A percentile compares a stretch with the other conserved stretches of the same genome.
These are phyloP conservation scores for Globisporangium spinosum DNA, from an alignment of 352 stramenopile species.

Conservation along the genomic window DNA sequence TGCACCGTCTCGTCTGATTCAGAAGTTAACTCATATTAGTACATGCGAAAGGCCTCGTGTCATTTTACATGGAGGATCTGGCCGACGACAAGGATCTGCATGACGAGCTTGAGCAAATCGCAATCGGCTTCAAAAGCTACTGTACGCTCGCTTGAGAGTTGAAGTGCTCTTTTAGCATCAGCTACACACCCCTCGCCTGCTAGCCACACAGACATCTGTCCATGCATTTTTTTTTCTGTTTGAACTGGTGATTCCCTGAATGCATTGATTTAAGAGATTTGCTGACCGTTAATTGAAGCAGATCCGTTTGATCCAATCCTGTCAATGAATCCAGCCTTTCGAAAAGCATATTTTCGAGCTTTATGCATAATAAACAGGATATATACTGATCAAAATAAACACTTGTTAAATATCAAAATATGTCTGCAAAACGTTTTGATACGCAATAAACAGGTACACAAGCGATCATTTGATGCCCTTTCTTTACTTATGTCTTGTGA, in stretches of 20 bases:
- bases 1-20: not conserved
- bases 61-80: not conserved
- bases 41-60: not conserved
- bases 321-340: not conserved
- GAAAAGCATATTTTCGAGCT: not conserved
- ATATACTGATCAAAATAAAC: not conserved
- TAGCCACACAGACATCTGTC: not conserved
- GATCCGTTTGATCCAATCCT: not conserved
- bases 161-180: not conserved
- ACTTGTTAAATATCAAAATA: not conserved
- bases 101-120: not conserved
- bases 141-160: not conserved
- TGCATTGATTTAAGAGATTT: not conserved
- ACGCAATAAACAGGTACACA: too few relatives aligned
- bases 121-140: not conserved
- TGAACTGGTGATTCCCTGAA: not conserved
- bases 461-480: not conserved
- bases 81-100: not conserved
- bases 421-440: not conserved
- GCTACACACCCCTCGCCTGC: not conserved
- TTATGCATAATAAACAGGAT: not conserved
- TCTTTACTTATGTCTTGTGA: not conserved
- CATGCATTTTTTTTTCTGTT: not conserved
- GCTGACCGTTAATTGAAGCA: not conserved
- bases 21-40: not conserved